Conservation (phyloP, 164 flowering plant species). For the Vitis amurensis region DNA sequence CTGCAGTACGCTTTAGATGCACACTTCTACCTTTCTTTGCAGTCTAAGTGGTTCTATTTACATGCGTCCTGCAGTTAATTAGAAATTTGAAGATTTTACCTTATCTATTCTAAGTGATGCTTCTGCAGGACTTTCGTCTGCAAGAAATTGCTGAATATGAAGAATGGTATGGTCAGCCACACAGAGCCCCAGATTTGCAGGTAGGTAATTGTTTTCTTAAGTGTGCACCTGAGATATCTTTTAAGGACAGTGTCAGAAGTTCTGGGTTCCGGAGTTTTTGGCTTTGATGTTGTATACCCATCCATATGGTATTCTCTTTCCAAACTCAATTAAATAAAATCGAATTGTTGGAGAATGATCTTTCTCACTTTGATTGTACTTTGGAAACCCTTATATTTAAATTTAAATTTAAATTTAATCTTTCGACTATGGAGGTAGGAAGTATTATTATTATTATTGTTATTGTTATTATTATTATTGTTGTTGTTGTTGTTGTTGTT, state of each 20-base stretch:
- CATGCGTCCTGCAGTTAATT: conserved; percentile 2
- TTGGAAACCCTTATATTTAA: too few relatives aligned
- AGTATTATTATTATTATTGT: too few relatives aligned
- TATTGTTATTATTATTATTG: too few relatives aligned
- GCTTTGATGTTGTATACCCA: not conserved
- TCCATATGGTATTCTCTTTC: too few relatives aligned
- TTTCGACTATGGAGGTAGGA: too few relatives aligned
- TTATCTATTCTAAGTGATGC: conserved; percentile 12
- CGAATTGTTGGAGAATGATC: too few relatives aligned
- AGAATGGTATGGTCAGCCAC: conserved; percentile 98
- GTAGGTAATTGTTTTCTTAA: conserved; percentile 25
- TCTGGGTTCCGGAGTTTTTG: not conserved
- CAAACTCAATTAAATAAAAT: too few relatives aligned
- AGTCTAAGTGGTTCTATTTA: not conserved
- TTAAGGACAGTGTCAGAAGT: not conserved
- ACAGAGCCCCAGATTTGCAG: conserved; percentile 86
- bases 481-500: too few relatives aligned
- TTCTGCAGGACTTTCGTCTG: conserved; percentile 84
- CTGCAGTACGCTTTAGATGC: conserved; percentile 48
- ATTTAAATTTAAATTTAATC: too few relatives aligned
- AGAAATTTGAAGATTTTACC: not conserved
- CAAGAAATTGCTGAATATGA: conserved; percentile 70
- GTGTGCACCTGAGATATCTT: not conserved
- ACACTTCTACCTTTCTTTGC: not conserved
- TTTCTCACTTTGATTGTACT: too few relatives aligned